Percentiles rank a stretch among this genome's conserved stretches.
Conservation (phyloP, 345 rosid genomes). For the Psidium friedrichsthalianum region DNA sequence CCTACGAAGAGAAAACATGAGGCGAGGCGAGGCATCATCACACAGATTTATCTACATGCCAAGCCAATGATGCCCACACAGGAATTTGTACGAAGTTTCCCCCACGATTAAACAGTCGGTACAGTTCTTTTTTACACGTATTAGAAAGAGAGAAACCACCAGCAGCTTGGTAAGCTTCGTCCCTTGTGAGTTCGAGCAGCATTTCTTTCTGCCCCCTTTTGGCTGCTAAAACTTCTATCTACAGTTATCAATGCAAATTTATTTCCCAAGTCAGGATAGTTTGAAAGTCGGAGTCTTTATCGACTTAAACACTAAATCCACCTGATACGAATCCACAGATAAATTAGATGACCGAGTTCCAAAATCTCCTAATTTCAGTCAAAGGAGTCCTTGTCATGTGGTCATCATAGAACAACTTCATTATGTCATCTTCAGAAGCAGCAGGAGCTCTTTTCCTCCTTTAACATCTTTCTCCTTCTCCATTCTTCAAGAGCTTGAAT, state of each 20-base stretch:
- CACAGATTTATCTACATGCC: neutral
- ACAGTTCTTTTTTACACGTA: neutral
- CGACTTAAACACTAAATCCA: neutral
- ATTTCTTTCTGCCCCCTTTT: neutral
- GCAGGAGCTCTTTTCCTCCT: neutral
- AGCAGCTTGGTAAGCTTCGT: neutral
- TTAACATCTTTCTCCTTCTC: neutral
- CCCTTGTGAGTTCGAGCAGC: neutral
- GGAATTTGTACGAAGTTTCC: neutral
- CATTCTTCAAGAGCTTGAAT: neutral
- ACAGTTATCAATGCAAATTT: conserved; percentile 2
- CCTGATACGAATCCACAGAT: neutral
- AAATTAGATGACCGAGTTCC: neutral
- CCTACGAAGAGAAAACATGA: neutral
- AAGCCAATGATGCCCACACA: neutral
- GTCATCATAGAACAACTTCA: neutral
- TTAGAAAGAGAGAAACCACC: neutral
- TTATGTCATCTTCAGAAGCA: neutral
- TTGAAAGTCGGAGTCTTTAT: neutral
- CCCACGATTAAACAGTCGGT: neutral
- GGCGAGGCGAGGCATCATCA: neutral
- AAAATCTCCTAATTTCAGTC: neutral
- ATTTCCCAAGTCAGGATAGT: neutral
- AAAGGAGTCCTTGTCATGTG: neutral
- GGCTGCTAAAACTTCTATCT: neutral